These are phyloP conservation scores for Xylaria intraflava DNA, from an alignment of 495 filamentous ascomycete genomes.

Conservation along the genomic window DNA sequence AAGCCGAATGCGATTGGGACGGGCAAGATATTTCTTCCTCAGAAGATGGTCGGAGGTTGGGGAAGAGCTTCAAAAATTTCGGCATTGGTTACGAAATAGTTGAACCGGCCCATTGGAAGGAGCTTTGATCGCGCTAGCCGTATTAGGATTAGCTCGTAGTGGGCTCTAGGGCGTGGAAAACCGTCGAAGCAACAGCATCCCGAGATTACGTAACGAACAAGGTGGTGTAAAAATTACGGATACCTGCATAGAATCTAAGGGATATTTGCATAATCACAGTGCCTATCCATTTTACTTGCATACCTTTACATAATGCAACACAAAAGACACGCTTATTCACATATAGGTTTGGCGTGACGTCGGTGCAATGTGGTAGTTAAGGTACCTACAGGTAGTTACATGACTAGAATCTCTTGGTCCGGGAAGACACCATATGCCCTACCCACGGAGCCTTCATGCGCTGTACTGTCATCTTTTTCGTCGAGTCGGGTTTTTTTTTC, in stretches of 20 bases:
- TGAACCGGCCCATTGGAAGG: slow-evolving; percentile 19
- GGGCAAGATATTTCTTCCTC: slow-evolving; percentile 9
- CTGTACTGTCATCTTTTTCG: too few relatives aligned
- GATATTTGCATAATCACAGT: background rate
- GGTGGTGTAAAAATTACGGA: background rate
- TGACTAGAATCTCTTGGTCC: too few relatives aligned
- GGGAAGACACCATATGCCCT: too few relatives aligned
- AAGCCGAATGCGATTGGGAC: slow-evolving; percentile 5
- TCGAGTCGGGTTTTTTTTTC: too few relatives aligned
- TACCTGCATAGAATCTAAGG: background rate
- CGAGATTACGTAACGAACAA: background rate
- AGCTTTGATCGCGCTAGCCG: slow-evolving; percentile 18
- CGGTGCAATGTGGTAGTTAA: too few relatives aligned
- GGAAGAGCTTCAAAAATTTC: slow-evolving; percentile 32
- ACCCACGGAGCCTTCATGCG: too few relatives aligned
- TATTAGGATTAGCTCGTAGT: slow-evolving; percentile 10
- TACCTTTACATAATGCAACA: too few relatives aligned
- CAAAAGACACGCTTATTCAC: too few relatives aligned
- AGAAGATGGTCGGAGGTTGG: slow-evolving; percentile 13
- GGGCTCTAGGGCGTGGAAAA: slow-evolving; percentile 21
- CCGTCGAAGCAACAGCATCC: slow-evolving; percentile 18
- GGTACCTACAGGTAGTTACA: too few relatives aligned
- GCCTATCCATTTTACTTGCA: too few relatives aligned
- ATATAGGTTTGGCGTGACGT: too few relatives aligned
- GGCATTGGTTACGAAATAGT: slow-evolving; percentile 15